A percentile compares a stretch with the other conserved stretches of the same genome.
phyloP scores from a whole-genome alignment of 371 early-diverging fungal species.

The Dinochytrium kinnereticum region DNA sequence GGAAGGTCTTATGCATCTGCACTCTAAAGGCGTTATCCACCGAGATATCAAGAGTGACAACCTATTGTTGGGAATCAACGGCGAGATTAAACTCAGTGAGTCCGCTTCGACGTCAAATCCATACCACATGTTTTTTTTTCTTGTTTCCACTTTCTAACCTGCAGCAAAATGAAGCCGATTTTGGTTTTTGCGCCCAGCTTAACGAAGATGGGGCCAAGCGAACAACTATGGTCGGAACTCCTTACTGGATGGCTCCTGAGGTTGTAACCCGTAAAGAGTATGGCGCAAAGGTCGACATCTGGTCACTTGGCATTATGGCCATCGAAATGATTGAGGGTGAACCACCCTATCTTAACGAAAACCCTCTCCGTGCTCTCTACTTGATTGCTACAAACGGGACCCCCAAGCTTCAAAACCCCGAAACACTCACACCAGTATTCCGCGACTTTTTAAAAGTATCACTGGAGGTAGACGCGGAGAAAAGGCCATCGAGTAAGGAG shows the following conservation, averaged over 20 bases:
- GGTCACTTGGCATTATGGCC: slow-evolving; percentile 97
- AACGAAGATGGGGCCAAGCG: slow-evolving; percentile 80
- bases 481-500: slow-evolving; percentile 81
- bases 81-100: slow-evolving; percentile 87
- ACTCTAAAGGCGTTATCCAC: slow-evolving; percentile 93
- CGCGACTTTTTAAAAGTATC: slow-evolving; percentile 82
- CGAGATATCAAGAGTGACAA: slow-evolving; percentile 98
- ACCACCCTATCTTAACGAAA: slow-evolving; percentile 94
- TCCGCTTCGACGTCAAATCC: no score
- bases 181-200: slow-evolving; percentile 94
- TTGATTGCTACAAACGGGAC: slow-evolving; percentile 97
- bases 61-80: slow-evolving; percentile 82
- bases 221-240: slow-evolving; percentile 88
- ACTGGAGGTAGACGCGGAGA: slow-evolving; percentile 86
- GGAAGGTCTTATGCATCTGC: slow-evolving; percentile 89
- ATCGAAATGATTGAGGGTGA: slow-evolving; percentile 99
- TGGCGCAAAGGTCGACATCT: slow-evolving; percentile 93
- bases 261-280: slow-evolving; percentile 93
- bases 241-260: slow-evolving; percentile 97
- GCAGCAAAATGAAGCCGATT: slow-evolving; percentile 80
- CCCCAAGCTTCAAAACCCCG: slow-evolving; percentile 88
- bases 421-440: slow-evolving; percentile 77
- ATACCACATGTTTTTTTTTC: no score
- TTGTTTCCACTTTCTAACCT: no score
- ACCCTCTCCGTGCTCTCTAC: slow-evolving; percentile 89